phyloP scores from a whole-genome alignment of 139 green algal genomes.

The Axilococcus clingmanii region DNA sequence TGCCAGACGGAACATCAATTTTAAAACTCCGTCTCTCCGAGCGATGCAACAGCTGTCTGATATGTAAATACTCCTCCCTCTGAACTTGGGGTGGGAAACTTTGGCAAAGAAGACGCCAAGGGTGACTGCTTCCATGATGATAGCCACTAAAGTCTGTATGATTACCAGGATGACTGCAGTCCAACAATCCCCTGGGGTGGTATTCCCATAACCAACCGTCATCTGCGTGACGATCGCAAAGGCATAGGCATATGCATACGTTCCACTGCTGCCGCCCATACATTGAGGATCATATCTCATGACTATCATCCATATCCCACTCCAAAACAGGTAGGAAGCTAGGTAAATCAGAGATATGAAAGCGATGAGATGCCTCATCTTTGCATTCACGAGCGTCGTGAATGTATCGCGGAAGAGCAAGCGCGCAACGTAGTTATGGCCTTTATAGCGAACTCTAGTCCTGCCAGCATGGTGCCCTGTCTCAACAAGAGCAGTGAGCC shows the following conservation, averaged over 20 bases:
- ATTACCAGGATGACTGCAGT: slow-evolving; percentile 40
- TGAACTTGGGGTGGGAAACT: slow-evolving; percentile 70
- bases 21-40: slow-evolving; percentile 73
- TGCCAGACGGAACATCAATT: slow-evolving; percentile 85
- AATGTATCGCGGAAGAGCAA: too few relatives aligned
- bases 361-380: too few relatives aligned
- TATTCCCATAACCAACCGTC: slow-evolving; percentile 56
- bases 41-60: slow-evolving; percentile 64
- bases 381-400: too few relatives aligned
- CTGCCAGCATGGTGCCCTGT: too few relatives aligned
- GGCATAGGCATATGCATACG: slow-evolving; percentile 32
- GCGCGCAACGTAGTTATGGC: too few relatives aligned
- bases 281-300: slow-evolving; percentile 18
- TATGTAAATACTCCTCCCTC: slow-evolving; percentile 74
- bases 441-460: too few relatives aligned
- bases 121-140: slow-evolving; percentile 65
- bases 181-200: slow-evolving; percentile 63
- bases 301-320: slow-evolving; percentile 20
- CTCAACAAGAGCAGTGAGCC: too few relatives aligned
- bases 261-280: slow-evolving; percentile 16
- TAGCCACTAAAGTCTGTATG: slow-evolving; percentile 52
- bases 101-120: slow-evolving; percentile 73
- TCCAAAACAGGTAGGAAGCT: slow-evolving; percentile 32
- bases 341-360: slow-evolving; percentile 32
- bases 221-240: slow-evolving; percentile 31